These are phyloP conservation scores for Apiotrichum akiyoshidainum DNA, from an alignment of 1,284 basidiomycete genomes.

Conservation along the genomic window DNA sequence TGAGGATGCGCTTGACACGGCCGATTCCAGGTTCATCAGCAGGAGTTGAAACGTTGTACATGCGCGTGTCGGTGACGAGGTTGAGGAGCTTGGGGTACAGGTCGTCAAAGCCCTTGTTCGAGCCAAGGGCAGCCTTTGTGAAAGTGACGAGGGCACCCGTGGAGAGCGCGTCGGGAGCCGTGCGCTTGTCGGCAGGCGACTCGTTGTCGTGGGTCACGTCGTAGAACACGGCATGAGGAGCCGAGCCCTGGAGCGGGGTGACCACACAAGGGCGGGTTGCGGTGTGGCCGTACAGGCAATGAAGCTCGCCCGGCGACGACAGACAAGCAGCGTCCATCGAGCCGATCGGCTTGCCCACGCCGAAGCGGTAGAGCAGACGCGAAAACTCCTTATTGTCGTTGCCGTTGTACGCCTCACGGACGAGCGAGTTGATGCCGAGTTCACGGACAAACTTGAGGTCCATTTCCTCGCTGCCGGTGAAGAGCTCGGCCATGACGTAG, in stretches of 20 bases:
- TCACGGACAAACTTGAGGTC: slow-evolving; percentile 85
- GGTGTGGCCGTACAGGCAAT: slow-evolving; percentile 68
- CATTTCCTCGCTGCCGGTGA: slow-evolving; percentile 93
- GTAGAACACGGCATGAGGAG: slow-evolving; percentile 86
- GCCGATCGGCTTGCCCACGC: slow-evolving; percentile 72
- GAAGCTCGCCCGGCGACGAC: slow-evolving; percentile 68
- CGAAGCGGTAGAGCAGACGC: slow-evolving; percentile 76
- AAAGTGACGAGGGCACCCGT: slow-evolving; percentile 85
- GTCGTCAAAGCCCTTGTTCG: slow-evolving; percentile 93
- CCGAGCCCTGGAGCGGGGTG: slow-evolving; percentile 74
- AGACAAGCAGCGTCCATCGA: slow-evolving; percentile 88
- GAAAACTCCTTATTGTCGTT: slow-evolving; percentile 83
- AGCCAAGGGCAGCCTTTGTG: slow-evolving; percentile 78
- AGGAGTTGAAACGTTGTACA: slow-evolving; percentile 63
- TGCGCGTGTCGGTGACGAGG: slow-evolving; percentile 75
- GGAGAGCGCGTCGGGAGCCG: slow-evolving; percentile 87
- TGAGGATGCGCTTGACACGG: slow-evolving; percentile 74
- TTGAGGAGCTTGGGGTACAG: slow-evolving; percentile 88
- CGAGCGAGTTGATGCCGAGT: slow-evolving; percentile 84
- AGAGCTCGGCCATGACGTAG: slow-evolving; percentile 94
- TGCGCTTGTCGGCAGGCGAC: slow-evolving; percentile 78
- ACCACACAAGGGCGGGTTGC: slow-evolving; percentile 69
- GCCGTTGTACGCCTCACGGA: slow-evolving; percentile 87
- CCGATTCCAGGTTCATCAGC: slow-evolving; percentile 61
- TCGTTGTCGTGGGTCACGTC: slow-evolving; percentile 97